Evolutionary conservation across 805 yeast genomes (phyloP), one percentile per base, ranked within the genome.

Genomic region (Saccharomyces mikatae): DNA sequence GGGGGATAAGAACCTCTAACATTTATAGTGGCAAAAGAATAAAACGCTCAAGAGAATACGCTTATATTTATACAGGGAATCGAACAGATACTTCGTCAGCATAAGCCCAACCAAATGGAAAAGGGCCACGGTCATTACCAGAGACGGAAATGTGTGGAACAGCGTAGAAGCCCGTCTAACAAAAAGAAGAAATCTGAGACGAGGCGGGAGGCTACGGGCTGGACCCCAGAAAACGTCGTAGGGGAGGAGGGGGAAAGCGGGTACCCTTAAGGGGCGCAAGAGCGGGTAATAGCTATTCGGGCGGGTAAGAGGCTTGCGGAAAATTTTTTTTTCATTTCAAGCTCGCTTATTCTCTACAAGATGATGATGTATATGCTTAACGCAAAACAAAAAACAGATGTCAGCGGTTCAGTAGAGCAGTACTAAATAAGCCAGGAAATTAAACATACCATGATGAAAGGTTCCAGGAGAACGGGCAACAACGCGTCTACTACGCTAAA

Each of bases 401-500:
- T 22, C 51, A 51, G 22, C 53, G 24, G 21, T 31, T 17, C 6
- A 17, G 29, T 10, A n/a, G 27, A 47, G 22, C 31, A 36, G 17
- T 11, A 21, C 27, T 32, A 10, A 27, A 41, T 14, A 22, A n/a
- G 11, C 3, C 31, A 10, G 17, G 31, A 14, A 21, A 11, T 28
- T 30, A 29, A 28, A 21, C 4, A 6, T 32, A 48, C 6, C 49
- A 64, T 62, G 68, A 49, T 64, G 41, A 68, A 63, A 58, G 60
- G 65, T 22, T 41, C 55, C 13, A 63, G 66, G 55, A 65, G 65
- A 59, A 31, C 60, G 9, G 64, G 57, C 3, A 52, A 50, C 28
- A 50, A 50, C 8, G 36, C 56, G 10, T 41, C 62, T 22, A 63
- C 60, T 27, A 44, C 69, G 11, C 54, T 68, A 30, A 63, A 64